Evolutionary conservation across 306 rosid species (phyloP).

Genomic region (Begonia peltatifolia): DNA sequence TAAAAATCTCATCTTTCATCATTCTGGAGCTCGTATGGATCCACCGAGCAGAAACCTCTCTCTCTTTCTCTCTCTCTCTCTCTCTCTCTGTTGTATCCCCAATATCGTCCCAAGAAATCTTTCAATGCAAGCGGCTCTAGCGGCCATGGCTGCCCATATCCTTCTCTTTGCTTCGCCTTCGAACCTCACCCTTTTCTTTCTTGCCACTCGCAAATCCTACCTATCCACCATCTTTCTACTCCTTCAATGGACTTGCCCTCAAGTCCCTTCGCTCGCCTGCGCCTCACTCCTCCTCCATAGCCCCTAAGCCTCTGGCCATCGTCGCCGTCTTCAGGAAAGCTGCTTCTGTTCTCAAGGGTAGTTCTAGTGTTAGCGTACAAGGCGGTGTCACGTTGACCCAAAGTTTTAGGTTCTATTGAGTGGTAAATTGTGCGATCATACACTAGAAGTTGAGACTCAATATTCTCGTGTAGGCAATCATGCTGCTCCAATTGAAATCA

Average conservation of each 20-base stretch:
- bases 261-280: conserved; percentile 29
- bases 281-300: conserved; percentile 19
- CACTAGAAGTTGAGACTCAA: too few relatives aligned
- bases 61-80: conserved; percentile 6
- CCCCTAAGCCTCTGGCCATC: conserved; percentile 34
- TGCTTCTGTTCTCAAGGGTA: conserved; percentile 58
- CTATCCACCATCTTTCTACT: conserved; percentile 20
- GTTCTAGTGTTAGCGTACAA: too few relatives aligned
- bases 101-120: neutral
- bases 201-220: conserved; percentile 12
- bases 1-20: too few relatives aligned
- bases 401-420: too few relatives aligned
- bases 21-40: too few relatives aligned
- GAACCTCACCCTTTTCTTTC: too few relatives aligned
- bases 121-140: conserved; percentile 22
- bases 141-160: conserved; percentile 41
- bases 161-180: conserved; percentile 19
- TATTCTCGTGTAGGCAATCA: too few relatives aligned
- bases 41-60: neutral
- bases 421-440: too few relatives aligned
- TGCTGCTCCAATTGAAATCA: too few relatives aligned
- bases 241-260: conserved; percentile 42
- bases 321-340: conserved; percentile 51
- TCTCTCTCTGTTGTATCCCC: neutral
- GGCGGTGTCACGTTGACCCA: conserved; percentile 40